A percentile compares a stretch with the other conserved stretches of the same genome.
phyloP scores from a whole-genome alignment of 2,329 filamentous ascomycete genomes.

The Cordyceps militaris region DNA sequence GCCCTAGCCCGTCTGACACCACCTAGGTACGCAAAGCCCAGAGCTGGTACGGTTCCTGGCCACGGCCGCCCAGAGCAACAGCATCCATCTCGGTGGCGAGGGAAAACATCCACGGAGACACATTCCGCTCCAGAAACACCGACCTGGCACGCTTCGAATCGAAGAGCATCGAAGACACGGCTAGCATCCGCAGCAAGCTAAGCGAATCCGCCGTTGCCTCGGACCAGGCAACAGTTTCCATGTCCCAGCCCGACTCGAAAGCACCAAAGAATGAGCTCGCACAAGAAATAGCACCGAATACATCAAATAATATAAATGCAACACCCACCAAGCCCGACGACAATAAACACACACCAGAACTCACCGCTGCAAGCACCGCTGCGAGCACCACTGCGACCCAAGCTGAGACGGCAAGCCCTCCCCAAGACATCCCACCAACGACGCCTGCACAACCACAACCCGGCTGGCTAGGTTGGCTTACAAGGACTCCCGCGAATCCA shows the following conservation, averaged over 20 bases:
- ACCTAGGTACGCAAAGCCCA: constrained; percentile 42
- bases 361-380: neutral
- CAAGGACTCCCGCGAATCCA: constrained; percentile 22
- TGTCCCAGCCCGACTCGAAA: neutral
- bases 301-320: neutral
- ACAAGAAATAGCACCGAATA: neutral
- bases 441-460: constrained; percentile 18
- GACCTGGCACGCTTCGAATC: constrained; percentile 47
- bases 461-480: constrained; percentile 51
- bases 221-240: constrained; percentile 15
- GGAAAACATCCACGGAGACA: constrained; percentile 54
- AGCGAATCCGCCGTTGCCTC: constrained; percentile 3
- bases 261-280: neutral
- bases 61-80: constrained; percentile 46
- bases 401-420: neutral
- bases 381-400: neutral
- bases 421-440: neutral
- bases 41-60: constrained; percentile 60
- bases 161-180: constrained; percentile 30
- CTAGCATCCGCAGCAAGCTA: constrained; percentile 23
- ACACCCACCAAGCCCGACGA: neutral
- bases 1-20: constrained; percentile 7
- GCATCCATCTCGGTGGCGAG: constrained; percentile 54
- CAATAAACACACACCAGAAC: neutral
- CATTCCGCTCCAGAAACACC: constrained; percentile 37